A percentile compares a stretch with the other conserved stretches of the same genome.
Conservation (phyloP, 2,329 filamentous ascomycete genomes). For the Penicillium palitans region DNA sequence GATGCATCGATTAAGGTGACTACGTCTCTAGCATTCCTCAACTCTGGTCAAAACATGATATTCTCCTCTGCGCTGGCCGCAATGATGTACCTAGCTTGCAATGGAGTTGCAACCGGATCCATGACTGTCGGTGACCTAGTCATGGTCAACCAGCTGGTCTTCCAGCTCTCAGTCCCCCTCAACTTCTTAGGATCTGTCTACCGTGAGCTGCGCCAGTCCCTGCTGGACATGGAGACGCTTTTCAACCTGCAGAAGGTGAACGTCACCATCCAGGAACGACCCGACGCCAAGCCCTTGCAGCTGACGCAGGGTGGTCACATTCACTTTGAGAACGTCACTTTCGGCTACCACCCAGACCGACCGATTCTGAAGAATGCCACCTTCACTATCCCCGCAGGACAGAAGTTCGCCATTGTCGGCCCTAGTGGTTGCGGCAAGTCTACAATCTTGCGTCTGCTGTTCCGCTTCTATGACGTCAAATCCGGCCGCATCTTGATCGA, state of each 20-base stretch:
- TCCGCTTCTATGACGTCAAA: constrained; percentile 91
- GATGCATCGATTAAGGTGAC: constrained; percentile 95
- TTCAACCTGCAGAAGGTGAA: constrained; percentile 98
- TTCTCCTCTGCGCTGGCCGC: constrained; percentile 89
- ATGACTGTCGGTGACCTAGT: constrained; percentile 94
- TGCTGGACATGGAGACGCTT: constrained; percentile 97
- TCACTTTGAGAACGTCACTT: constrained; percentile 89
- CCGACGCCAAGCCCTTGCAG: constrained; percentile 69
- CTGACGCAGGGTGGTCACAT: constrained; percentile 83
- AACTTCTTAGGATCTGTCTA: constrained; percentile 99
- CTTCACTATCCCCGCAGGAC: constrained; percentile 88
- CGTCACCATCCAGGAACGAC: constrained; percentile 75
- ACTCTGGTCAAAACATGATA: constrained; percentile 94
- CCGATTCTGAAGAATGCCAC: constrained; percentile 83
- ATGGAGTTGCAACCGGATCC: constrained; percentile 77
- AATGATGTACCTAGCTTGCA: constrained; percentile 97
- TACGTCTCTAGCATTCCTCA: constrained; percentile 88
- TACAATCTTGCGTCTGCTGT: constrained; percentile 84
- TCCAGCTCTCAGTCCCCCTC: constrained; percentile 92
- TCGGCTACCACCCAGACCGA: constrained; percentile 84
- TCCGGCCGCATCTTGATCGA: constrained; percentile 84
- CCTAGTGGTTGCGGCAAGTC: constrained; percentile 96
- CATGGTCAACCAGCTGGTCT: constrained; percentile 98
- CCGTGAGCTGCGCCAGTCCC: constrained; percentile 87
- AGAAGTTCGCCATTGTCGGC: constrained; percentile 94